These are phyloP conservation scores for Nothophytophthora sp. DNA, from an alignment of 352 stramenopile species.

Conservation along the genomic window DNA sequence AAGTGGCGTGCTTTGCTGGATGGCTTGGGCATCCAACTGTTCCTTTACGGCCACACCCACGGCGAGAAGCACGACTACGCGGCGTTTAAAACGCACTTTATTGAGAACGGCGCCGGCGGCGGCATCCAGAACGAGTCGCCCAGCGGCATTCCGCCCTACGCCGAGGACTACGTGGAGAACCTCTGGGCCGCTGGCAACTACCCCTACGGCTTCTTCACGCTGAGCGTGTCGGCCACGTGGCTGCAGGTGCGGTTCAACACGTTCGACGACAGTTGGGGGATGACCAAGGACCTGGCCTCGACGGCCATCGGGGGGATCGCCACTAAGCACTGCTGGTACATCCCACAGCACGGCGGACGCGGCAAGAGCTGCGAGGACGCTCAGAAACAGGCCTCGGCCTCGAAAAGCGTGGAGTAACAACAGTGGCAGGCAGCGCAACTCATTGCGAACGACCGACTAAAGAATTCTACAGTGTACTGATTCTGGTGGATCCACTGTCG, in stretches of 20 bases:
- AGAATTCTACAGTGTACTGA: no score
- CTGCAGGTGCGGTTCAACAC: constrained; percentile 64
- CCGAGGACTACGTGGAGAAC: constrained; percentile 61
- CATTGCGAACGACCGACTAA: no score
- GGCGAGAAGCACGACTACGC: constrained; percentile 77
- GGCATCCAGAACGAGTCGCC: constrained; percentile 75
- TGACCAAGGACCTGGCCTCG: constrained; percentile 45
- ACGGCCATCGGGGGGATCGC: constrained; percentile 58
- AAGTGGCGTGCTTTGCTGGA: constrained; percentile 63
- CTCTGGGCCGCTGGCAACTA: constrained; percentile 65
- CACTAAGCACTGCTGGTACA: constrained; percentile 72
- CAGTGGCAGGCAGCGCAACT: no score
- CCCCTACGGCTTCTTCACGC: constrained; percentile 71
- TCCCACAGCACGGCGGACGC: constrained; percentile 36
- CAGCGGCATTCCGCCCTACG: constrained; percentile 63
- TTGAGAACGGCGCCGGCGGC: constrained; percentile 75
- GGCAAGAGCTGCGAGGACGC: constrained; percentile 44
- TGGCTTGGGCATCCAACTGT: constrained; percentile 58
- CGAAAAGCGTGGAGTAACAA: neutral
- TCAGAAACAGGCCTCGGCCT: constrained; percentile 18
- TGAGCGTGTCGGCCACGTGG: constrained; percentile 62
- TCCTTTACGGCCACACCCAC: constrained; percentile 73
- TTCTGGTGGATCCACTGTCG: no score
- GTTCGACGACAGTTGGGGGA: constrained; percentile 63
- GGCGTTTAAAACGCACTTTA: constrained; percentile 68